Evolutionary conservation across 2,329 filamentous ascomycete genomes (phyloP).

Genomic region (Fusarium sp.): DNA sequence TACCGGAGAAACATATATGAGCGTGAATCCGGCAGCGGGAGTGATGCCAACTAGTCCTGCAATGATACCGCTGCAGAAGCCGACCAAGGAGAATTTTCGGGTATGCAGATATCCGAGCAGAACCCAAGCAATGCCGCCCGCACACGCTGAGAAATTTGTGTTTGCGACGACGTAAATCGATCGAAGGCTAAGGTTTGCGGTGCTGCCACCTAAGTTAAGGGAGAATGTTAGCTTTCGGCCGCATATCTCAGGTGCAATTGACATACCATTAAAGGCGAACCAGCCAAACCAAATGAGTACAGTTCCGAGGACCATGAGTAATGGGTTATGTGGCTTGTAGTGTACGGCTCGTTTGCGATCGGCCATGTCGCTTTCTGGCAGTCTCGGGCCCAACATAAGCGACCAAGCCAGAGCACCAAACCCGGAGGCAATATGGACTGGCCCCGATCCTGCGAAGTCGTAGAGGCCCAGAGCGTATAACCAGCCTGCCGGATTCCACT

Average conservation of each 20-base stretch:
- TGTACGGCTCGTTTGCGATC: constrained; percentile 37
- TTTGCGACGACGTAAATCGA: constrained; percentile 68
- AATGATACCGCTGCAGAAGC: constrained; percentile 63
- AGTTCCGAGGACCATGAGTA: constrained; percentile 72
- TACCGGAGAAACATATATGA: constrained; percentile 62
- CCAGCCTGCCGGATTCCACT: constrained; percentile 76
- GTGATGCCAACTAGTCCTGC: constrained; percentile 69
- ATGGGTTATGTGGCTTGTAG: constrained; percentile 70
- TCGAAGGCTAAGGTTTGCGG: constrained; percentile 63
- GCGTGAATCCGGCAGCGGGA: constrained; percentile 66
- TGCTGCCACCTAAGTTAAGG: constrained; percentile 48
- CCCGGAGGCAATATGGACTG: constrained; percentile 72
- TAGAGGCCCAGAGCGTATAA: constrained; percentile 69
- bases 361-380: constrained; percentile 30
- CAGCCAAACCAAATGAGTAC: constrained; percentile 74
- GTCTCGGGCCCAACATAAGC: constrained; percentile 69
- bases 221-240: not conserved
- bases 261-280: constrained; percentile 63
- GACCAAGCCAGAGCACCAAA: constrained; percentile 74
- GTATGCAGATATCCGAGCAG: constrained; percentile 63
- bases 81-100: constrained; percentile 46
- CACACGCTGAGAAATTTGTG: constrained; percentile 68
- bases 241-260: fast-evolving
- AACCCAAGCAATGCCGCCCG: constrained; percentile 65
- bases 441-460: constrained; percentile 72